phyloP scores from a whole-genome alignment of 2,329 filamentous ascomycete genomes.

The Diplodia scrobiculata region DNA sequence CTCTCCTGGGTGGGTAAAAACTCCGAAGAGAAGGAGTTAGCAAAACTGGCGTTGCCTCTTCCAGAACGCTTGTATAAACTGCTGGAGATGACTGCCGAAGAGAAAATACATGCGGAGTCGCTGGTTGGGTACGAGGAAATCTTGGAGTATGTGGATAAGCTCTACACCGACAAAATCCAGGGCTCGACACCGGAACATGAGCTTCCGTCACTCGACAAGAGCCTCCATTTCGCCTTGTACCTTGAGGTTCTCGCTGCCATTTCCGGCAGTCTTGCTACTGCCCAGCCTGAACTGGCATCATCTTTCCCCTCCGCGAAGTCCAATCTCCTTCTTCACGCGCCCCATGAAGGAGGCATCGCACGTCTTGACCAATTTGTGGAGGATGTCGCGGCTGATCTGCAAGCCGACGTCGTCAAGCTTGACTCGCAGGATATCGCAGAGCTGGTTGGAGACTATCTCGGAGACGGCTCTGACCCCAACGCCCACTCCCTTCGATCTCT shows the following conservation, averaged over 20 bases:
- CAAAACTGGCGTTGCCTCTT: constrained; percentile 5
- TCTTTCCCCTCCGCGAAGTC: constrained; percentile 56
- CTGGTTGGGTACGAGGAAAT: background rate
- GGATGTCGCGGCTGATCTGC: constrained; percentile 62
- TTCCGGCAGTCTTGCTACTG: constrained; percentile 51
- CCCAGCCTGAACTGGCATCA: constrained; percentile 44
- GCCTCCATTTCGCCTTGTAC: constrained; percentile 14
- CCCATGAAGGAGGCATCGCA: constrained; percentile 56
- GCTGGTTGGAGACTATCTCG: constrained; percentile 69
- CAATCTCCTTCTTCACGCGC: constrained; percentile 62
- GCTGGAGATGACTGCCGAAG: constrained; percentile 11
- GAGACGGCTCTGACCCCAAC: constrained; percentile 60
- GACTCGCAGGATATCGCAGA: constrained; percentile 70
- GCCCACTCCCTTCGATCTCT: constrained; percentile 46
- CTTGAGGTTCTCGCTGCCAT: constrained; percentile 54
- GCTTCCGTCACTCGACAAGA: background rate
- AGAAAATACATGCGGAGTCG: background rate
- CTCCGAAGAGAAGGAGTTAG: background rate
- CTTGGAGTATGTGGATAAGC: constrained; percentile 14
- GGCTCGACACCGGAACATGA: background rate
- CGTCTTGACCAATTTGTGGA: constrained; percentile 65
- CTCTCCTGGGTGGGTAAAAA: background rate
- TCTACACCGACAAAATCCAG: background rate
- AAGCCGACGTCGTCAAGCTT: constrained; percentile 68
- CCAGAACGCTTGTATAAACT: constrained; percentile 2